Conservation (phyloP, 2,329 filamentous ascomycete genomes). For the Diplodia sapinea region DNA sequence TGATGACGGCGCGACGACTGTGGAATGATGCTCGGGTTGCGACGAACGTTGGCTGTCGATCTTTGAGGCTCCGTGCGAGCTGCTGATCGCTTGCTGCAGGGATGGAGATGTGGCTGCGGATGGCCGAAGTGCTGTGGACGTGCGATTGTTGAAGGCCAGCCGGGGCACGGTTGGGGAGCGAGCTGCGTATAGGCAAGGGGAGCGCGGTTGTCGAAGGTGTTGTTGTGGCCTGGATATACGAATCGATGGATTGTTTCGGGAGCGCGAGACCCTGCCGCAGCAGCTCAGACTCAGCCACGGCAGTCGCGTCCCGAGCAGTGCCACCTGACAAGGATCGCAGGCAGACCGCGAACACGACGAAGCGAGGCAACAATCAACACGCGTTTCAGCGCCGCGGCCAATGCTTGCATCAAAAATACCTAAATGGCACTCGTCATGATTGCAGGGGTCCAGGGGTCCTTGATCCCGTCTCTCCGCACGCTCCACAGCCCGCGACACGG, state of each 20-base stretch:
- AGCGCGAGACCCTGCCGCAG: constrained; percentile 28
- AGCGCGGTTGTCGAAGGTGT: constrained; percentile 15
- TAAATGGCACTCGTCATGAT: background rate
- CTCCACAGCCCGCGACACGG: constrained; percentile 14
- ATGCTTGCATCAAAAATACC: constrained; percentile 16
- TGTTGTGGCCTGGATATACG: constrained; percentile 31
- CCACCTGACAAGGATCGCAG: constrained; percentile 27
- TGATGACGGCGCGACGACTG: constrained; percentile 21
- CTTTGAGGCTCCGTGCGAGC: constrained; percentile 29
- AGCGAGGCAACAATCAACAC: constrained; percentile 20
- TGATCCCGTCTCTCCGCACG: constrained; percentile 12
- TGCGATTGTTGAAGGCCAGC: background rate
- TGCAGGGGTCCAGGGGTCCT: constrained; percentile 2
- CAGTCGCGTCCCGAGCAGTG: constrained; percentile 28
- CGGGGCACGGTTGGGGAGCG: background rate
- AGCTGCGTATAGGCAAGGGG: background rate
- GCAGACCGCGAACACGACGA: constrained; percentile 16
- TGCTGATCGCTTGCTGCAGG: constrained; percentile 30
- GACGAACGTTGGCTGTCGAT: constrained; percentile 28
- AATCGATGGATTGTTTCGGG: constrained; percentile 31
- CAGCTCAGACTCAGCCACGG: constrained; percentile 29
- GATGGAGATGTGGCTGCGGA: constrained; percentile 4
- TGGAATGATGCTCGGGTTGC: constrained; percentile 18
- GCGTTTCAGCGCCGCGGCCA: constrained; percentile 21
- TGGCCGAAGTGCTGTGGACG: background rate